Evolutionary conservation across 2,329 filamentous ascomycete genomes (phyloP).

Genomic region (Trichophyton verrucosum): DNA sequence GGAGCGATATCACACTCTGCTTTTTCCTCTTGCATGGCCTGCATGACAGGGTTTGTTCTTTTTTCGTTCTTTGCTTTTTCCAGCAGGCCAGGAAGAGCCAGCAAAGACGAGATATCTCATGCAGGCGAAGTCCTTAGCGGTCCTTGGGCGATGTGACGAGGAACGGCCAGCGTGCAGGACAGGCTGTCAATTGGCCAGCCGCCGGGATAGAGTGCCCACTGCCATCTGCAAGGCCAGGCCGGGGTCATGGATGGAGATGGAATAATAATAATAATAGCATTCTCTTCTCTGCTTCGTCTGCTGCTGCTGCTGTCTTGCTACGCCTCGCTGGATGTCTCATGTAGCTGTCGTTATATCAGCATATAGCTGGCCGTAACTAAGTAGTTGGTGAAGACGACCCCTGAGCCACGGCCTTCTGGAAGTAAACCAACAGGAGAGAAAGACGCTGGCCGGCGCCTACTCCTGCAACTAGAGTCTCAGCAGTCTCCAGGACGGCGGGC

Average conservation of each 20-base stretch:
- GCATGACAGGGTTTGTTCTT: not conserved
- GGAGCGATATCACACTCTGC: not conserved
- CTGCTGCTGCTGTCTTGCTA: not conserved
- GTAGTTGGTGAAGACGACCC: not conserved
- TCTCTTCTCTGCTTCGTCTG: not conserved
- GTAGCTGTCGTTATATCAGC: not conserved
- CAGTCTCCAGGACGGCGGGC: not conserved
- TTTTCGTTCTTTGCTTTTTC: not conserved
- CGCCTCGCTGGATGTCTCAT: not conserved
- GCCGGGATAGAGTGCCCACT: not conserved
- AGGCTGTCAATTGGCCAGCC: not conserved
- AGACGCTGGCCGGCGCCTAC: not conserved
- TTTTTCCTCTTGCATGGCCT: not conserved
- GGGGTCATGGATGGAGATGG: not conserved
- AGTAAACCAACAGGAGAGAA: not conserved
- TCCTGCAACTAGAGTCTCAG: not conserved
- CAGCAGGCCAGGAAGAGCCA: too few species aligned
- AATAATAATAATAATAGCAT: not conserved
- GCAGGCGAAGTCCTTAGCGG: not conserved
- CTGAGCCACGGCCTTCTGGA: not conserved
- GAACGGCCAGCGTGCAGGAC: not conserved
- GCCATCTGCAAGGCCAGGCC: not conserved
- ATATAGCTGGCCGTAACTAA: not conserved
- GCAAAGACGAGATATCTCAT: not conserved
- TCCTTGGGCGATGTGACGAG: slow-evolving; percentile 1